These are phyloP conservation scores for Hsuehochloa calcarea DNA, from an alignment of 176 grass and related monocot species.

Conservation along the genomic window DNA sequence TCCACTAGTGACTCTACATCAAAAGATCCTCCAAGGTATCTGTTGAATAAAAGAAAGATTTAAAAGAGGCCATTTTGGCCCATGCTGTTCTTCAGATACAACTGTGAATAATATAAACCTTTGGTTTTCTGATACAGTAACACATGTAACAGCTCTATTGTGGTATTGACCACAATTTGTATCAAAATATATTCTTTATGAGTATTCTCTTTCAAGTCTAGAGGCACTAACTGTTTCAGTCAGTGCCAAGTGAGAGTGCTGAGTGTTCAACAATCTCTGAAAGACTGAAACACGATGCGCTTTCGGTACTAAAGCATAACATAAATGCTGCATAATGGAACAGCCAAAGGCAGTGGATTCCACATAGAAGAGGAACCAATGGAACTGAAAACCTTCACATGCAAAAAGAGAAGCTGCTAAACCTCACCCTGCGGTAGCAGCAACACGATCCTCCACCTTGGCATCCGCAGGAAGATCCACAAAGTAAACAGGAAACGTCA, in stretches of 20 bases:
- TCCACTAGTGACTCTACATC: constrained; percentile 98
- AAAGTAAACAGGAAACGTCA: constrained; percentile 91
- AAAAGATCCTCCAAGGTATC: constrained; percentile 93
- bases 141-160: background rate
- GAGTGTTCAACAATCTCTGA: background rate
- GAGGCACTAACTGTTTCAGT: background rate
- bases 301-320: background rate
- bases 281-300: background rate
- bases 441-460: constrained; percentile 64
- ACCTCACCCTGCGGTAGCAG: constrained; percentile 83
- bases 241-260: background rate
- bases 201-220: background rate
- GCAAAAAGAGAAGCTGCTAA: constrained; percentile 5
- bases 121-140: background rate
- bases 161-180: background rate
- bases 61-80: background rate
- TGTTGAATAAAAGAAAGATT: constrained; percentile 24
- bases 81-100: background rate
- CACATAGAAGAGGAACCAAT: constrained; percentile 1
- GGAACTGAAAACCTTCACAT: background rate
- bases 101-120: background rate
- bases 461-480: constrained; percentile 51
- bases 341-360: background rate
- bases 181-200: background rate
- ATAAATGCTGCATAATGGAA: background rate